A percentile compares a stretch with the other conserved stretches of the same genome.
phyloP scores from a whole-genome alignment of 371 early-diverging fungal genomes.

The Furculomyces boomerangus region DNA sequence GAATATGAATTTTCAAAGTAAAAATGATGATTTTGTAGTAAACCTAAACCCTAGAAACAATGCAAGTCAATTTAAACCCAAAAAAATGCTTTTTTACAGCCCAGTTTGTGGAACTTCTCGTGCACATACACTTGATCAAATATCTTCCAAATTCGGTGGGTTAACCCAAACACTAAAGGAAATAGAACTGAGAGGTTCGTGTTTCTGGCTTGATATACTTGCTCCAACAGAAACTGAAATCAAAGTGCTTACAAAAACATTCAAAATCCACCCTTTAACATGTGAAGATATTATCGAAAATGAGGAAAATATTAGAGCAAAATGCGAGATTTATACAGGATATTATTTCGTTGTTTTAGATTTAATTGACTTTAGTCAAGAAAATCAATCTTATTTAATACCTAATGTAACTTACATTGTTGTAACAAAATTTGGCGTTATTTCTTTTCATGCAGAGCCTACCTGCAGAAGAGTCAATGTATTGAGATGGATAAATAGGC shows the following conservation, averaged over 20 bases:
- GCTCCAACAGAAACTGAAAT: conserved; percentile 68
- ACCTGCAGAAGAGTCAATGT: conserved; percentile 22
- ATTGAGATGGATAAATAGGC: conserved; percentile 15
- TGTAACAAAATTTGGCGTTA: conserved; percentile 37
- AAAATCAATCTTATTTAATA: conserved; percentile 43
- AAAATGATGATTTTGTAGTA: no score
- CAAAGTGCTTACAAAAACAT: conserved; percentile 41
- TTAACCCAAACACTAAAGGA: conserved; percentile 9
- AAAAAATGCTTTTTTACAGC: conserved; percentile 24
- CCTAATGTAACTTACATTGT: conserved; percentile 68
- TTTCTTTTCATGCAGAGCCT: conserved; percentile 22
- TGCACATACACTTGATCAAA: conserved; percentile 17
- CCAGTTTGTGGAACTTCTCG: conserved; percentile 23
- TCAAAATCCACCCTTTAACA: conserved; percentile 75
- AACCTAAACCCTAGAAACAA: no score
- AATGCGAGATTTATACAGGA: conserved; percentile 73
- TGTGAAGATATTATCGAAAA: conserved; percentile 79
- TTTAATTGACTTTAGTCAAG: conserved; percentile 46
- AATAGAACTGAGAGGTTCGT: conserved; percentile 21
- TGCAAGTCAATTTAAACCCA: conserved; percentile 7
- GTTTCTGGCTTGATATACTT: conserved; percentile 80
- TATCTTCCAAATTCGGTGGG: conserved; percentile 17
- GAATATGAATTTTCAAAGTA: no score
- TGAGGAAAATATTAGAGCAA: conserved; percentile 63
- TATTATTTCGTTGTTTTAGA: conserved; percentile 85